phyloP scores from a whole-genome alignment of 139 green algal genomes.

The Picochlorum sp. region DNA sequence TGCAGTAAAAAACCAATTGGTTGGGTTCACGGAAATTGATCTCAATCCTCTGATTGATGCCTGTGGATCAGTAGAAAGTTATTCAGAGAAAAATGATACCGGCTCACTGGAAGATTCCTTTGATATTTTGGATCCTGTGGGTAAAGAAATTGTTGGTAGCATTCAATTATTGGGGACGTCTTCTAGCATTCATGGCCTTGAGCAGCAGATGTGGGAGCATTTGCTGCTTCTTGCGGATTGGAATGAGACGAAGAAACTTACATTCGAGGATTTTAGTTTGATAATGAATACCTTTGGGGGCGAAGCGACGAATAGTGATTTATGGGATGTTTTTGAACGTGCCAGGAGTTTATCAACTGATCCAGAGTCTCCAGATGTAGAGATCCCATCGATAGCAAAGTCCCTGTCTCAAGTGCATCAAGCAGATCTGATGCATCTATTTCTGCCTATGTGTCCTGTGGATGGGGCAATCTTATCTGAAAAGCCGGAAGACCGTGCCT shows the following conservation, averaged over 20 bases:
- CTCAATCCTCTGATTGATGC: conserved; percentile 5
- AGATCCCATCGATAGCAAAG: background rate
- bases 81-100: background rate
- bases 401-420: background rate
- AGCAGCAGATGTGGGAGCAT: conserved; percentile 30
- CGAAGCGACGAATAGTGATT: conserved; percentile 12
- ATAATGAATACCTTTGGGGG: conserved; percentile 24
- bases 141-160: background rate
- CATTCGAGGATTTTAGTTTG: conserved; percentile 12
- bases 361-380: conserved; percentile 10
- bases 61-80: background rate
- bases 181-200: conserved; percentile 9
- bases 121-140: conserved; percentile 10
- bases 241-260: conserved; percentile 16
- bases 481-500: conserved; percentile 11
- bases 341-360: background rate
- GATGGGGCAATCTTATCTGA: conserved; percentile 25
- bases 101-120: background rate
- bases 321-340: conserved; percentile 10
- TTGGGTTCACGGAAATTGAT: conserved; percentile 1
- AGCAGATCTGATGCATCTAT: background rate
- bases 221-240: conserved; percentile 27
- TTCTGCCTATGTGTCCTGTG: conserved; percentile 29
- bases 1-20: conserved; percentile 10
- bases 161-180: conserved; percentile 2